phyloP scores from a whole-genome alignment of 768 basidiomycete genomes.

The Gyrodon lividus region DNA sequence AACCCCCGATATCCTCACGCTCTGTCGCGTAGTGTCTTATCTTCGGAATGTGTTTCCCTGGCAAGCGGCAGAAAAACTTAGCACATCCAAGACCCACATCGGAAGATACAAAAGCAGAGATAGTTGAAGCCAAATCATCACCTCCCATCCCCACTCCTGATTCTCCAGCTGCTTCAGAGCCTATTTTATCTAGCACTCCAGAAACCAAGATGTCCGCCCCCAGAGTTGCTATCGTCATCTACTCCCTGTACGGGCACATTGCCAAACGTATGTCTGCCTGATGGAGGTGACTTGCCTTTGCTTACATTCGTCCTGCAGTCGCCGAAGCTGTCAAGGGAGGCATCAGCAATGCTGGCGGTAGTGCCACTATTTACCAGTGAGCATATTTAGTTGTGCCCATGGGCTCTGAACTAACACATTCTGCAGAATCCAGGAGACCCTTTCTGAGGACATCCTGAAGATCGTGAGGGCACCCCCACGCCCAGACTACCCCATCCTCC shows the following conservation, averaged over 20 bases:
- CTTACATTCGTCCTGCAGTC: constrained; percentile 16
- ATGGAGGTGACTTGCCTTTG: not conserved
- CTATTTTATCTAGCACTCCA: not conserved
- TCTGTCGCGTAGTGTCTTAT: not conserved
- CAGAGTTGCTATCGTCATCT: constrained; percentile 46
- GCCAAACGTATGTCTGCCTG: constrained; percentile 37
- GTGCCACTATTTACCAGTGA: constrained; percentile 47
- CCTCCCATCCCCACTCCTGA: constrained; percentile 2
- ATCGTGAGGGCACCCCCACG: constrained; percentile 73
- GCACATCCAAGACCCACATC: constrained; percentile 24
- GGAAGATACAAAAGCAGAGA: constrained; percentile 13
- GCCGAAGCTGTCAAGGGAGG: constrained; percentile 40
- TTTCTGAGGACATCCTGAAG: constrained; percentile 64
- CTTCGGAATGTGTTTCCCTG: constrained; percentile 38
- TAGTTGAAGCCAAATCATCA: not conserved
- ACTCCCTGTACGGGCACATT: constrained; percentile 52
- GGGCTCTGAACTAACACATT: not conserved
- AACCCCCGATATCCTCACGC: constrained; percentile 9
- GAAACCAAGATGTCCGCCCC: constrained; percentile 25
- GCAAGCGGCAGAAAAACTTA: constrained; percentile 36
- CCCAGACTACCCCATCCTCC: constrained; percentile 49
- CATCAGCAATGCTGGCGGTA: constrained; percentile 42
- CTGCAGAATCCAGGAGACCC: constrained; percentile 76
- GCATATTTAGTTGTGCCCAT: constrained; percentile 10
- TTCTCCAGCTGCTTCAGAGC: not conserved